A percentile compares a stretch with the other conserved stretches of the same genome.
phyloP scores from a whole-genome alignment of 257 asterid genomes.

The Solanum clarkiae region DNA sequence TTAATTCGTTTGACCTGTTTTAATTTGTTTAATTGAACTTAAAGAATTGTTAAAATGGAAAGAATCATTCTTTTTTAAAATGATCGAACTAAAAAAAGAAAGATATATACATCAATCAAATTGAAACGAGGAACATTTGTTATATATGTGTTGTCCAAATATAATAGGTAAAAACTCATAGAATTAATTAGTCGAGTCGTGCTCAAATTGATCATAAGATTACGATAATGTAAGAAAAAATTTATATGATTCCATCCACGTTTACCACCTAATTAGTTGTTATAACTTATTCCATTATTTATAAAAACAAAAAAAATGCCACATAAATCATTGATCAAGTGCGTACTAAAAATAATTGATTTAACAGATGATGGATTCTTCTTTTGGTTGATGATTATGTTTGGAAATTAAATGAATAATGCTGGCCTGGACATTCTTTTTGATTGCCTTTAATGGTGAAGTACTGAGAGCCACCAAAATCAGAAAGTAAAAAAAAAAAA shows the following conservation, averaged over 20 bases:
- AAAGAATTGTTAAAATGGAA: too few relatives aligned
- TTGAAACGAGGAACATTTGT: too few relatives aligned
- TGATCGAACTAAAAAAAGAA: too few relatives aligned
- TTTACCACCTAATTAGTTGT: not conserved
- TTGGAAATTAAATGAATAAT: not conserved
- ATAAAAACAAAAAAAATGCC: not conserved
- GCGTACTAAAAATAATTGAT: not conserved
- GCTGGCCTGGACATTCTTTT: not conserved
- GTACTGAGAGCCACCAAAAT: not conserved
- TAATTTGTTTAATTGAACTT: too few relatives aligned
- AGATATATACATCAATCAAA: too few relatives aligned
- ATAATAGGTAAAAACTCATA: too few relatives aligned
- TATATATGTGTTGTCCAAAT: too few relatives aligned
- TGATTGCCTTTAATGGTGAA: not conserved
- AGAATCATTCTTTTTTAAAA: too few relatives aligned
- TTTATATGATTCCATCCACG: not conserved
- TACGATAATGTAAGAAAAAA: too few relatives aligned
- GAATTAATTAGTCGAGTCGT: not conserved
- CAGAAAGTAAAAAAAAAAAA: not conserved
- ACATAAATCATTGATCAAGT: not conserved
- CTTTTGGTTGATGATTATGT: not conserved
- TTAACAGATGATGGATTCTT: not conserved
- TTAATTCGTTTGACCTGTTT: not conserved
- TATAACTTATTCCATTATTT: not conserved
- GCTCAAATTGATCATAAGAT: not conserved